Evolutionary conservation across 2,329 filamentous ascomycete genomes (phyloP), one percentile per base, ranked within the genome.

Genomic region (Exophiala dermatitidis): DNA sequence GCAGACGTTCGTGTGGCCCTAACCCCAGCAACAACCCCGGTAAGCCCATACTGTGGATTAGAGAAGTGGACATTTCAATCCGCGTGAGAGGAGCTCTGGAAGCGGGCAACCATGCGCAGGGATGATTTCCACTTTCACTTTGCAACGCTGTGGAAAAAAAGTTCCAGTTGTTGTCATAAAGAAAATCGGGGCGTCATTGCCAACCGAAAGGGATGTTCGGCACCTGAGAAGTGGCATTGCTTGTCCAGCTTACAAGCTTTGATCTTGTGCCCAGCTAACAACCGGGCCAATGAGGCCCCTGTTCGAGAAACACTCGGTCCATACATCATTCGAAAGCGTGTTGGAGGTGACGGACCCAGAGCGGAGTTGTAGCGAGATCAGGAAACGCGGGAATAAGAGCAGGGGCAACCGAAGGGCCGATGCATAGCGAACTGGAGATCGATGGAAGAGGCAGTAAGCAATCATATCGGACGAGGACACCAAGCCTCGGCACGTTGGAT

Each of bases 241-340:
- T 53, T 53, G 44, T 38, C 43, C 7, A 33, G 28, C 32, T 38
- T n/a, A 47, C 43, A 52, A 52, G 49, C 50, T 47, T 47, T 52
- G 29, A 33, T 40, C 34, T 44, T 12, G 26, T 5, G 29, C 12
- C 28, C 37, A 52, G 31, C 5, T 19, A 38, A 10, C 32, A 33
- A 29, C n/a, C 32, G 5, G 34, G 26, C 50, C 34, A 52, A 52
- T 52, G 33, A 47, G n/a, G 38, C 10, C 3, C 26, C 32, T 9
- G 3, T 10, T 26, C 6, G 29, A 9, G n/a, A 8, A 43, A 10
- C 7, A 28, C 6, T n/a, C 29, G 4, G 19, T 19, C 19, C 19
- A 19, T 19, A 19, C 19, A 19, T 19, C 19, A 19, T 19, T 19
- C 19, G 19, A 19, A 19, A 19, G 19, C 19, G 19, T 19, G 19